Base-by-base conservation (phyloP, 257 asterid species). In the Handroanthus guayacan region DNA sequence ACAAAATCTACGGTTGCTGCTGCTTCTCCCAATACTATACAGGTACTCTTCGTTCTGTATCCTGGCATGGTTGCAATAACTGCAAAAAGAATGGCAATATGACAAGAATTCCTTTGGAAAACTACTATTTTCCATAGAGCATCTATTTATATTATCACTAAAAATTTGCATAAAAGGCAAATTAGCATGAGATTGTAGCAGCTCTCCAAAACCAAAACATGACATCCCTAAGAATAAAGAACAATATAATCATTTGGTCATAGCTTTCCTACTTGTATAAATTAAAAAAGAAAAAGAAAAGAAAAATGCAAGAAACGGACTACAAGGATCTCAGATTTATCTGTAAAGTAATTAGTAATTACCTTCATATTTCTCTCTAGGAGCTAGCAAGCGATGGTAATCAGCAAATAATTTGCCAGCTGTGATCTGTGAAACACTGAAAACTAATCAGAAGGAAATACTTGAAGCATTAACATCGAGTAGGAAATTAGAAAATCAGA, bases 351-450 rank as follows among this genome's bases (percentile, higher is more conserved):
- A 5, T 50, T 83, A 92, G 31, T 25, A 25, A 5, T 50, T 83
- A 92, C 97, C 96, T 90, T 90, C 94, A 41, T 90, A 92, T 80
- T 78, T 87, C 67, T 81, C 88, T 68, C 87, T 78, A 12, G 98
- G 98, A 75, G 90, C 87, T 66, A 89, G 84, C 89, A 92, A 60
- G 34, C 97, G 90, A 80, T 92, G 94, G 82, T 87, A 92, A 76
- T 90, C 90, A 45, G 89, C 97, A 67, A 84, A 86, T 13, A 67
- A 43, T 76, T 87, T 70, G 73, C 87, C 74, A 75, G 96, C 96
- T 70, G 75, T 65, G 58, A 90, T 77, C 97, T 92, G 87, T 80
- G 69, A 56, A 65, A 38, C 39, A 62, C 62, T 51, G 51, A 16
- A 47, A 62, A 57, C 69, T 11, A 80, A 34, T 67, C 11, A 60